Evolutionary conservation across 2,329 filamentous ascomycete genomes (phyloP), one percentile per base, ranked within the genome.

Genomic region (Leptographium flavum): DNA sequence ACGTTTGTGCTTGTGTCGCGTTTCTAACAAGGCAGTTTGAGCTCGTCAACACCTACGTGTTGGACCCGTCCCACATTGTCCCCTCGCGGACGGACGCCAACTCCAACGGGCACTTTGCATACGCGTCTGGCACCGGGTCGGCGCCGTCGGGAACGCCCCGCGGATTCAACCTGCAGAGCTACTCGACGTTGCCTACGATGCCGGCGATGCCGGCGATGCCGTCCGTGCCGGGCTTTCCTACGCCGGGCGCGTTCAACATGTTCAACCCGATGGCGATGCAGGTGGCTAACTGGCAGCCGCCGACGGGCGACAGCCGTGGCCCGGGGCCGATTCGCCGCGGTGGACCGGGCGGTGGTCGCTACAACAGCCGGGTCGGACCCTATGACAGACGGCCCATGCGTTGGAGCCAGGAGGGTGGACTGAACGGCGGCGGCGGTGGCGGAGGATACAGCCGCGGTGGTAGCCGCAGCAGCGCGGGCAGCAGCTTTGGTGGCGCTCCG

Each of bases 31-130:
- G 32, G 2, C 56, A 94, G 87, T 80, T 94, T 54, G 75, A 83
- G 47, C 78, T 96, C 15, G 84, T 98, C 58, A 98, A 98, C 59
- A 79, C 82, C 27, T 98, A 98, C 58, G 87, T 95, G 28, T 71
- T 94, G 38, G 92, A 98, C 57, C 92, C 92, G 35, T 81, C 90
- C 11, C 90, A 94, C 56, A 95, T 98, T 59, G 87, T 87, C 31
- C 87, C 92, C 1, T 93, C 88, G 11, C 77, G 90, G 47, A 92
- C 88, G 17, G 87, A 98, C 65, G 84, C 88, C 32, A 95, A 93
- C 58, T 93, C 84, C 55, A 95, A 95, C 56, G 90, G 90, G 2
- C 90, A 95, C 63, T 95, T 95, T n/a, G n/a, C n/a, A n/a, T n/a
- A n/a, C 70, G 87, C 88, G 1, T 76, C 87, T 36, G 73, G 77